Percentiles rank a stretch among this genome's conserved stretches.
phyloP scores from a whole-genome alignment of 345 rosid species.

The Eucalyptus grandis region DNA sequence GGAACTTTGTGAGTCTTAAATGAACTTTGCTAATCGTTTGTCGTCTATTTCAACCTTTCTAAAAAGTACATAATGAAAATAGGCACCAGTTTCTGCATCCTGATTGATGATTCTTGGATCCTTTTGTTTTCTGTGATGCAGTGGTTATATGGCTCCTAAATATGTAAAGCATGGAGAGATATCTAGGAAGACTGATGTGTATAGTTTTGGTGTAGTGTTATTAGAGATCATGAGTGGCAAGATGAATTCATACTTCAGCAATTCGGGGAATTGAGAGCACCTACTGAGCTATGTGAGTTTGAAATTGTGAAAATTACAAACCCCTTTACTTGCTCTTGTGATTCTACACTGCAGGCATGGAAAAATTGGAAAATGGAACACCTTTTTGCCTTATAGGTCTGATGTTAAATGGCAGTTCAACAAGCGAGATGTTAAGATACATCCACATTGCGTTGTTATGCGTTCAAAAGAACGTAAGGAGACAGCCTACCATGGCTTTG shows the following conservation, averaged over 20 bases:
- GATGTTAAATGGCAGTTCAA: neutral
- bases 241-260: neutral
- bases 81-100: neutral
- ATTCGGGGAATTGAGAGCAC: neutral
- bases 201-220: neutral
- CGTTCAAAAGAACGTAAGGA: conserved; percentile 5
- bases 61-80: neutral
- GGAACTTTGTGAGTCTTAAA: neutral
- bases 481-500: conserved; percentile 10
- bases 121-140: neutral
- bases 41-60: no score
- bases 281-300: neutral
- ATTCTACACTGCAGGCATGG: conserved; percentile 8
- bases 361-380: conserved; percentile 5
- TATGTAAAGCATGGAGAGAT: neutral
- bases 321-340: neutral
- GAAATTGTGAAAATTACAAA: neutral
- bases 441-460: conserved; percentile 11
- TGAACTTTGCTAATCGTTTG: neutral
- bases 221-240: neutral
- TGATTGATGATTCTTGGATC: neutral
- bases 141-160: neutral
- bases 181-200: neutral
- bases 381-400: neutral
- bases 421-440: conserved; percentile 10